phyloP scores from a whole-genome alignment of 1,284 basidiomycete species.

The Trichosporon asahii region DNA sequence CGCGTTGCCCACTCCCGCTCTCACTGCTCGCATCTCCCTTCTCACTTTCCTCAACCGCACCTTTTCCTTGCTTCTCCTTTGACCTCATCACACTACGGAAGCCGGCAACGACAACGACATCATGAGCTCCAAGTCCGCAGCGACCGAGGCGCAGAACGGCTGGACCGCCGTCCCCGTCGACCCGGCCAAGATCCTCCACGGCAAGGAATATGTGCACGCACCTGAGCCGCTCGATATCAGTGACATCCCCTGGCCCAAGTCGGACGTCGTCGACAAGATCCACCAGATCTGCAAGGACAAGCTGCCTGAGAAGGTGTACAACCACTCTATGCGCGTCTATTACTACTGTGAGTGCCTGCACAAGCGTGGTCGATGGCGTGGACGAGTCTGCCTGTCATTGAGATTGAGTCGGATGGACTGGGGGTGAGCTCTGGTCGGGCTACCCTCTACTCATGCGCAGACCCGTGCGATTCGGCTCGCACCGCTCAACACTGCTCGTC shows the following conservation, averaged over 20 bases:
- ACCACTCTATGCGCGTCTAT: conserved; percentile 59
- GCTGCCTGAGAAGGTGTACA: conserved; percentile 57
- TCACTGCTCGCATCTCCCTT: not conserved
- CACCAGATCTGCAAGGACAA: conserved; percentile 30
- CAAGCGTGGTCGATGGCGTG: too few relatives aligned
- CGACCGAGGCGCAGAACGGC: conserved; percentile 9
- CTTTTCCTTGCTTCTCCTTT: not conserved
- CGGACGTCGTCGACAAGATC: conserved; percentile 20
- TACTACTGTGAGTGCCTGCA: conserved; percentile 21
- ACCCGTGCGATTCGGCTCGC: too few relatives aligned
- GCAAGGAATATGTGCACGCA: not conserved
- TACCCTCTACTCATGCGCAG: too few relatives aligned
- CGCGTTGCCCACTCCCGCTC: not conserved
- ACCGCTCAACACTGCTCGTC: too few relatives aligned
- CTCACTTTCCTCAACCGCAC: not conserved
- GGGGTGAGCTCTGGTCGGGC: too few relatives aligned
- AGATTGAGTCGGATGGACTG: too few relatives aligned
- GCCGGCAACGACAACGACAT: too few relatives aligned
- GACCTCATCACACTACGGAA: too few relatives aligned
- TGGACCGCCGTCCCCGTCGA: conserved; percentile 17
- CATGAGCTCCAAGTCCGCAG: not conserved
- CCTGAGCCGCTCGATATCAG: not conserved
- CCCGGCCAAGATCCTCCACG: not conserved
- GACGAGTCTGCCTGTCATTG: too few relatives aligned
- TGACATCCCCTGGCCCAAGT: conserved; percentile 16